These are phyloP conservation scores for Nothomitra cinnamomea DNA, from an alignment of 2,329 filamentous ascomycete species.

Conservation along the genomic window DNA sequence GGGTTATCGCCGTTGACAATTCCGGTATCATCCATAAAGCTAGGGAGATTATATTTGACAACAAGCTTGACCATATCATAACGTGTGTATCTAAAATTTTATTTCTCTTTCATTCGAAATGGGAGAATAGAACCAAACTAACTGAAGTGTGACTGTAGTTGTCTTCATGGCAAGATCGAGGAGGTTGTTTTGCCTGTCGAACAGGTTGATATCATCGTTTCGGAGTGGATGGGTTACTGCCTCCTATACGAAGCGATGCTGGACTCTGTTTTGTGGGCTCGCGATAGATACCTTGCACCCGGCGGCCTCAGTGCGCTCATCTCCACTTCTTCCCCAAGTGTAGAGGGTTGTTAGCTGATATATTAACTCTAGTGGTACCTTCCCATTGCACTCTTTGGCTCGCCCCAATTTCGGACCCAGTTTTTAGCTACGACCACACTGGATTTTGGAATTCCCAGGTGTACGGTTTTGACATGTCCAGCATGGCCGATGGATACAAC, in stretches of 20 bases:
- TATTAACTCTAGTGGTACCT: constrained; percentile 44
- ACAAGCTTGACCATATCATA: constrained; percentile 56
- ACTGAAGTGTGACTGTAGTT: constrained; percentile 22
- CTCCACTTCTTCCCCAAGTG: background rate
- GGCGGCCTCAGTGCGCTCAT: constrained; percentile 41
- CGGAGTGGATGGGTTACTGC: constrained; percentile 96
- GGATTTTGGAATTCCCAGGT: constrained; percentile 71
- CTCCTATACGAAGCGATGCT: constrained; percentile 93
- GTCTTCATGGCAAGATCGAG: constrained; percentile 72
- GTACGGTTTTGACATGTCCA: constrained; percentile 87
- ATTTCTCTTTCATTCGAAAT: background rate
- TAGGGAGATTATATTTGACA: constrained; percentile 67
- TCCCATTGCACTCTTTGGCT: constrained; percentile 71
- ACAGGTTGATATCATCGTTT: constrained; percentile 85
- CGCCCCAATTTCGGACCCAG: constrained; percentile 61
- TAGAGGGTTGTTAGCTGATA: background rate
- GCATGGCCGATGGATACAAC: constrained; percentile 70
- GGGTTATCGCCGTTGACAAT: constrained; percentile 83
- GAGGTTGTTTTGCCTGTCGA: constrained; percentile 63
- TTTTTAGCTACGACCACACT: constrained; percentile 62
- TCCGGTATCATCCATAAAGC: constrained; percentile 81
- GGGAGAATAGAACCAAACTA: background rate
- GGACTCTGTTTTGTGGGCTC: constrained; percentile 73
- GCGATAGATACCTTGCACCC: constrained; percentile 68
- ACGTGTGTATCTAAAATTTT: constrained; percentile 27